Percentiles rank a stretch among this genome's conserved stretches.
phyloP scores from a whole-genome alignment of 1,139 yeast genomes.

The Kurtzmaniella quercitrusa region DNA sequence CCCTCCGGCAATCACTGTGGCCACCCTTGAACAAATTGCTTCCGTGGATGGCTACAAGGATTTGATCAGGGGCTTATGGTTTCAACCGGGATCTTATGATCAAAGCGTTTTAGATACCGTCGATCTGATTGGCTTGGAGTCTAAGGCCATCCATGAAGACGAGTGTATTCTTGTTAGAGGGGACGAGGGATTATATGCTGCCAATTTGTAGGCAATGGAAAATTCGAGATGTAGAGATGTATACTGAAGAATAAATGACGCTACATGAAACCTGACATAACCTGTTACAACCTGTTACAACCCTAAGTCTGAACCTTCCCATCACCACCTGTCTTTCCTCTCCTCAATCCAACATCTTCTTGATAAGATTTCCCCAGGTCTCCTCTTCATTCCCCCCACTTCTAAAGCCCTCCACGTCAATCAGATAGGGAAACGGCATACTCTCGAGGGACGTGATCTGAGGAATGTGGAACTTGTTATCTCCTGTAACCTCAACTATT shows the following conservation, averaged over 20 bases:
- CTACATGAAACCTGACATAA: too few relatives aligned
- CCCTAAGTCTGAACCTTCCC: too few relatives aligned
- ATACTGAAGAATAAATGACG: too few relatives aligned
- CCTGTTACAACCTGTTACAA: too few relatives aligned
- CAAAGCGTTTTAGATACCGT: slow-evolving; percentile 44
- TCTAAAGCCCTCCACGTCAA: slow-evolving; percentile 21
- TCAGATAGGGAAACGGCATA: slow-evolving; percentile 62
- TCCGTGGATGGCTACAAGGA: slow-evolving; percentile 23
- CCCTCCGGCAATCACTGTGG: slow-evolving; percentile 58
- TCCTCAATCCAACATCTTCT: slow-evolving; percentile 40
- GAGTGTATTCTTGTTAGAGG: slow-evolving; percentile 72
- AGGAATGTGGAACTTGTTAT: slow-evolving; percentile 64
- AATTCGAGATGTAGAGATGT: neutral
- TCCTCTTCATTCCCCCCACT: slow-evolving; percentile 20
- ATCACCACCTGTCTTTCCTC: slow-evolving; percentile 7
- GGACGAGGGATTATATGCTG: slow-evolving; percentile 43
- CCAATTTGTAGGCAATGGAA: slow-evolving; percentile 3
- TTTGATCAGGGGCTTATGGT: slow-evolving; percentile 63
- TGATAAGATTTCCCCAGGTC: slow-evolving; percentile 48
- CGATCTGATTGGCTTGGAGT: slow-evolving; percentile 34
- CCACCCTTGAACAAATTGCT: slow-evolving; percentile 42
- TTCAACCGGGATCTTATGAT: slow-evolving; percentile 78
- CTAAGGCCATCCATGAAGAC: slow-evolving; percentile 51
- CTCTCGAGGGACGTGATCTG: slow-evolving; percentile 65
- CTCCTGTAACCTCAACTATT: slow-evolving; percentile 50